Evolutionary conservation across 2,329 filamentous ascomycete species (phyloP), one percentile per base, ranked within the genome.

Genomic region (Phyllosticta citribraziliensis): DNA sequence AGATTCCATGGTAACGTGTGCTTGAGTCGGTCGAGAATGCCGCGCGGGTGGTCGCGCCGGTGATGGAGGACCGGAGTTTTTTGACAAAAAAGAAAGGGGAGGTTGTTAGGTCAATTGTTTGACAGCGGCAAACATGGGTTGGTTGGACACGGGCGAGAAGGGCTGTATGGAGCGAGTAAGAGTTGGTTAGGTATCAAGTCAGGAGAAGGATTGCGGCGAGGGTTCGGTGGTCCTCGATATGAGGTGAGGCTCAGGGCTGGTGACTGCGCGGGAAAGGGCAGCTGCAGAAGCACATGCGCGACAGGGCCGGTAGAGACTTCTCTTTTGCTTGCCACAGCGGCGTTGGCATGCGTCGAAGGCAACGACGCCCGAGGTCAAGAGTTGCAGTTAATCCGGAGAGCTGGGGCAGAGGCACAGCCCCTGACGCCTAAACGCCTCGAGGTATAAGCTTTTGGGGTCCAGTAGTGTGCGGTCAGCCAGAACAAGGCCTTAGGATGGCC

Each of bases 1-100:
- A n/a, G 60, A 10, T 50, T 62, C 60, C 60, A 62, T 62, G 60
- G 55, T 50, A 50, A 20, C 12, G 52, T 11, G 22, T 33, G 33
- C 33, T 56, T 47, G n/a, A 35, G 55, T 60, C 53, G 24, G 33
- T 25, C 19, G 53, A 47, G 53, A 10, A 40, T 35, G 52, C 33
- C 35, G 22, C 40, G 55, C 11, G 24, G 55, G 35, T 24, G n/a
- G 35, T 20, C 2, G 55, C 11, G 55, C 10, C 19, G 40, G 19
- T 12, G 56, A 27, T 19, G 40, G 40, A 33, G 22, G 40, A 33
- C 22, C 19, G 19, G 22, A 50, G 55, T 6, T 24, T 12, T 19
- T 5, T 9, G 35, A 9, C 20, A 19, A 27, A 33, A 22, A 58
- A 50, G 25, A 27, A 11, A 52, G 17, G 14, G 47, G 50, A 52